Percentiles rank a stretch among this genome's conserved stretches.
phyloP scores from a whole-genome alignment of 768 basidiomycete genomes.

The Termitomyces sp. region DNA sequence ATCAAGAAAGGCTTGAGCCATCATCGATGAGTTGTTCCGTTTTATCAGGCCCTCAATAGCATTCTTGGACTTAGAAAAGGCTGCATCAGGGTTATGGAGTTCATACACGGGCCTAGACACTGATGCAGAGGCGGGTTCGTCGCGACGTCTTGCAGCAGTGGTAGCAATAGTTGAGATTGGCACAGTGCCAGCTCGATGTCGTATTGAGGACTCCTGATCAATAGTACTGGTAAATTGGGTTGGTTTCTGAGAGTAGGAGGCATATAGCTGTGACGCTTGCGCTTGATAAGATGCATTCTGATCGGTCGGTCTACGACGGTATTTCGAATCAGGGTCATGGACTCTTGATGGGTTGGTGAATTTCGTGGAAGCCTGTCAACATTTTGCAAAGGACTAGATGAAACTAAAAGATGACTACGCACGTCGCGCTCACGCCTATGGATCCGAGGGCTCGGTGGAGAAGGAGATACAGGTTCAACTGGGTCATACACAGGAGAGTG shows the following conservation, averaged over 20 bases:
- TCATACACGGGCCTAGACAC: slow-evolving; percentile 14
- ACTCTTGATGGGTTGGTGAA: not conserved
- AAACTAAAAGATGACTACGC: not conserved
- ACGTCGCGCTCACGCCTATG: not conserved
- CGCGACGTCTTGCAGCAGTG: slow-evolving; percentile 28
- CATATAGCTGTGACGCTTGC: slow-evolving; percentile 13
- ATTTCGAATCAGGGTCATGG: slow-evolving; percentile 6
- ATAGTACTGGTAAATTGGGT: slow-evolving; percentile 24
- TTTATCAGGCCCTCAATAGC: slow-evolving; percentile 14
- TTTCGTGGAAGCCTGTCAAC: slow-evolving; percentile 4
- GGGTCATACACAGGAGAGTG: slow-evolving; percentile 21
- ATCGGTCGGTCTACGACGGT: slow-evolving; percentile 4
- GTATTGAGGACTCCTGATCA: slow-evolving; percentile 14
- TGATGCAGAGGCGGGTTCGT: slow-evolving; percentile 29
- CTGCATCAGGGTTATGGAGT: not conserved
- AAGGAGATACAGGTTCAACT: slow-evolving; percentile 3
- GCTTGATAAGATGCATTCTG: slow-evolving; percentile 11
- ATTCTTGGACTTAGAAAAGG: slow-evolving; percentile 6
- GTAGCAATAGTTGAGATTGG: slow-evolving; percentile 18
- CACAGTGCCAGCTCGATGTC: slow-evolving; percentile 24
- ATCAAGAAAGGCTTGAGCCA: slow-evolving; percentile 33
- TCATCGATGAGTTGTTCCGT: slow-evolving; percentile 28
- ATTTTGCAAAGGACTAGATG: not conserved
- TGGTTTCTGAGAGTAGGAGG: slow-evolving; percentile 27
- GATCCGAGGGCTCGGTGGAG: slow-evolving; percentile 2